These are phyloP conservation scores for Eucalyptus regnans DNA, from an alignment of 345 rosid species.

Conservation along the genomic window DNA sequence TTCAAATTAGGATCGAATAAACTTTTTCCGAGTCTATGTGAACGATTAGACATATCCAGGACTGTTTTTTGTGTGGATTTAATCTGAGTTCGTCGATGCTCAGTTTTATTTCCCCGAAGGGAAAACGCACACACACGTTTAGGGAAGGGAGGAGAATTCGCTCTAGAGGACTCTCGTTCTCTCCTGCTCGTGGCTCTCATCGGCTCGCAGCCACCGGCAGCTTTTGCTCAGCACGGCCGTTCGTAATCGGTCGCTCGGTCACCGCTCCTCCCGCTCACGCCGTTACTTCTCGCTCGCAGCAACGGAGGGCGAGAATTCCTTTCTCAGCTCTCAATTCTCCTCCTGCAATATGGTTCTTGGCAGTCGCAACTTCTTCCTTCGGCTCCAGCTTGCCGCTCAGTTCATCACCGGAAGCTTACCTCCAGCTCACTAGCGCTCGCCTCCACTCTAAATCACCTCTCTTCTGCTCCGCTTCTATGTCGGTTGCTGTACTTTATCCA, in stretches of 20 bases:
- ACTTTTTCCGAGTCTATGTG: neutral
- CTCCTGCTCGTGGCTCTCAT: too few species aligned
- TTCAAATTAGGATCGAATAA: neutral
- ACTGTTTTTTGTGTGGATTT: neutral
- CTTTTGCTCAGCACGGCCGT: too few species aligned
- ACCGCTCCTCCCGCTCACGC: too few species aligned
- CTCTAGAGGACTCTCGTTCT: too few species aligned
- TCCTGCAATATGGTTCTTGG: neutral
- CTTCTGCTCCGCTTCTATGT: neutral
- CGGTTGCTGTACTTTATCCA: neutral
- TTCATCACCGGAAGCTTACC: neutral
- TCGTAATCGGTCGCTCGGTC: too few species aligned
- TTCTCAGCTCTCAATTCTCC: neutral
- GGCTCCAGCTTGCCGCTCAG: neutral
- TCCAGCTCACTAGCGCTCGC: neutral
- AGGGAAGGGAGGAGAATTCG: too few species aligned
- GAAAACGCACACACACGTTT: too few species aligned
- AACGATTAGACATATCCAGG: neutral
- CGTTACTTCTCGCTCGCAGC: fast-evolving
- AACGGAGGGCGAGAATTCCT: neutral
- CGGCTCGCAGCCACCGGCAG: too few species aligned
- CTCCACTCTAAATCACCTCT: neutral
- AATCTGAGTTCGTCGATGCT: neutral
- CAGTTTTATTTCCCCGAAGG: too few species aligned
- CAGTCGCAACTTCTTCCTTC: neutral